phyloP scores from a whole-genome alignment of 2,329 filamentous ascomycete species.

The Fusarium sp. region DNA sequence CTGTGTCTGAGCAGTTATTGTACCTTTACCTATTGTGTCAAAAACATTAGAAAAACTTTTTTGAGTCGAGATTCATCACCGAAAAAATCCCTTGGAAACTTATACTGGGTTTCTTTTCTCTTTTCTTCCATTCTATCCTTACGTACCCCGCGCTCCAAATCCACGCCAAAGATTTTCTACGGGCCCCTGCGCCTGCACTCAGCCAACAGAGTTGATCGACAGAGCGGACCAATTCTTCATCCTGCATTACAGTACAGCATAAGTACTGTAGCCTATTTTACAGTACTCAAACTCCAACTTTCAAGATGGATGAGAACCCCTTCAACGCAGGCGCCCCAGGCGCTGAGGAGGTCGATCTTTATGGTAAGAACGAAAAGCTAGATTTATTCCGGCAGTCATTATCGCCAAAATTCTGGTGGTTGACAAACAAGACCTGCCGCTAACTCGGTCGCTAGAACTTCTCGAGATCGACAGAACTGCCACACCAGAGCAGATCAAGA shows the following conservation, averaged over 20 bases:
- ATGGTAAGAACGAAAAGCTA: constrained; percentile 60
- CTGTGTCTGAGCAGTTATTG: not conserved
- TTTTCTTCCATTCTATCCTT: not conserved
- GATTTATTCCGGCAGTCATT: not conserved
- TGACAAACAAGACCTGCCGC: constrained; percentile 10
- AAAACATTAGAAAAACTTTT: not conserved
- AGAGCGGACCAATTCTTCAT: constrained; percentile 46
- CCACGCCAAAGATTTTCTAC: constrained; percentile 46
- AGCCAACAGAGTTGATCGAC: constrained; percentile 38
- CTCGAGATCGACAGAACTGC: constrained; percentile 80
- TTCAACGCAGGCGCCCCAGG: constrained; percentile 45
- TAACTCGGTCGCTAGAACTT: constrained; percentile 69
- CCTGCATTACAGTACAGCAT: constrained; percentile 43
- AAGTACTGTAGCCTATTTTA: constrained; percentile 19
- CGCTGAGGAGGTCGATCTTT: constrained; percentile 68
- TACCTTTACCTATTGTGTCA: not conserved
- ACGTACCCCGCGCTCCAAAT: constrained; percentile 43
- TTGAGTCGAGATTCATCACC: not conserved
- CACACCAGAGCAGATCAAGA: constrained; percentile 86
- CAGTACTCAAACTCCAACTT: constrained; percentile 20
- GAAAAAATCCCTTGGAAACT: not conserved
- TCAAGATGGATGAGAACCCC: constrained; percentile 43
- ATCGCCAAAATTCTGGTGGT: constrained; percentile 4
- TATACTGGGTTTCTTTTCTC: not conserved
- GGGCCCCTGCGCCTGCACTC: constrained; percentile 26